These are phyloP conservation scores for Aspergillus sclerotioniger DNA, from an alignment of 495 filamentous ascomycete genomes.

Conservation along the genomic window DNA sequence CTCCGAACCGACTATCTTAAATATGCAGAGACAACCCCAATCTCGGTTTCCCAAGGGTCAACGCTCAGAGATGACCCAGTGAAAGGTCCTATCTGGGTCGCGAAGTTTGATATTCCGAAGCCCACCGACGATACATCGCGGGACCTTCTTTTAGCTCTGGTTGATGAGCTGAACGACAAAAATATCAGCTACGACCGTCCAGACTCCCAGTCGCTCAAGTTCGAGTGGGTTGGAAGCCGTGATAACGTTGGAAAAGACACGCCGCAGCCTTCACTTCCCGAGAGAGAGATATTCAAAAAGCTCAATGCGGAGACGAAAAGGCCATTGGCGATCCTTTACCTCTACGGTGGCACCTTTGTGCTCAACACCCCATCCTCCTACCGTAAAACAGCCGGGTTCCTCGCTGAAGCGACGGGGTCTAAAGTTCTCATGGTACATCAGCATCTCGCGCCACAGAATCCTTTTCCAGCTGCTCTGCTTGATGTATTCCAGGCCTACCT, in stretches of 20 bases:
- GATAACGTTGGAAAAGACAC: constrained; percentile 6
- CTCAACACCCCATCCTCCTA: constrained; percentile 9
- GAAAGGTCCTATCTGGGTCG: too few relatives aligned
- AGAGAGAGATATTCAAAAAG: constrained; percentile 6
- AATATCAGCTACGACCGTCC: too few relatives aligned
- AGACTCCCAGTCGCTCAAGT: too few relatives aligned
- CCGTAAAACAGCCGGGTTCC: not conserved
- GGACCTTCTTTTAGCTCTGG: too few relatives aligned
- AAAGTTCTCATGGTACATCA: constrained; percentile 11
- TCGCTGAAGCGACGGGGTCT: not conserved
- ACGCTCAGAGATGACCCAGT: too few relatives aligned
- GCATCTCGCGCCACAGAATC: constrained; percentile 12
- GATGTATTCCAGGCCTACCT: constrained; percentile 14
- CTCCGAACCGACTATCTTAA: too few relatives aligned
- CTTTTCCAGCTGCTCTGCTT: constrained; percentile 11
- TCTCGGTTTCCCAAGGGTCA: too few relatives aligned
- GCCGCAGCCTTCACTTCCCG: constrained; percentile 2
- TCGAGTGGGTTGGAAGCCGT: constrained; percentile 9
- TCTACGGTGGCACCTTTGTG: constrained; percentile 11
- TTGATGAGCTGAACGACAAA: too few relatives aligned
- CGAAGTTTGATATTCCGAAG: too few relatives aligned
- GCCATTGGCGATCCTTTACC: constrained; percentile 4
- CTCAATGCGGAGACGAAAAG: constrained; percentile 8
- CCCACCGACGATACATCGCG: too few relatives aligned
- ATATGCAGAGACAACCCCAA: too few relatives aligned